Base-by-base conservation (phyloP, 2,329 filamentous ascomycete species). In the Calonectria pseudoreteaudii region DNA sequence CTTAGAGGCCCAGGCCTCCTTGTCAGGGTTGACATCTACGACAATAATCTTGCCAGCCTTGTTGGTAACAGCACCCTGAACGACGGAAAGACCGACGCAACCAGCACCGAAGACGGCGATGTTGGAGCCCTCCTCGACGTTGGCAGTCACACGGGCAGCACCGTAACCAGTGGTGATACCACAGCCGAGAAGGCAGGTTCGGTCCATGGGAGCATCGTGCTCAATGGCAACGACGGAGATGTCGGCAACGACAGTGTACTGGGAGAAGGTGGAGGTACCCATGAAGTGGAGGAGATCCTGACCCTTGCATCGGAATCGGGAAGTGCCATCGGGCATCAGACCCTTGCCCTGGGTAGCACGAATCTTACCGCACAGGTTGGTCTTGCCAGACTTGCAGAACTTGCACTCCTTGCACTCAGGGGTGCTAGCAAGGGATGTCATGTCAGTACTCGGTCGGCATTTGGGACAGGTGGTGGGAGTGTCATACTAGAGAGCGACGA, bases 341-440 rank as follows among this genome's bases (percentile, higher is more conserved):
- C 97, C 97, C 86, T 93, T 94, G 81, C 97, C 97, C 88, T 99
- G 97, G 56, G 97, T 98, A 58, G 95, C 95, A 82, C 97, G 94
- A 86, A 99, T 99, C 92, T 98, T 98, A 86, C 97, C 97, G 88
- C 96, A 98, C 73, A 98, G 94, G 88, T 98, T 98, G 82, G 96
- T 98, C 93, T 99, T 99, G 88, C 96, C 97, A 52, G 96, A 98
- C 87, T 95, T 97, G 93, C 97, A 99, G 91, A 98, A 98, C 90
- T 98, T 98, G 93, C 97, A 99, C 86, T 98, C 96, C 80, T 92
- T 90, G 89, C 97, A 98, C 89, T 98, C 96, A 78, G 97, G 97
- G 60, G 96, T 98, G 90, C 95, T 98, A 69, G 69, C 50, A 26
- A 62, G 31, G 60, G 68, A 64, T 30, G 36, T 44, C 68, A 34